Base-by-base conservation (phyloP, 768 basidiomycete genomes). In the Rhizopogon sp. region DNA sequence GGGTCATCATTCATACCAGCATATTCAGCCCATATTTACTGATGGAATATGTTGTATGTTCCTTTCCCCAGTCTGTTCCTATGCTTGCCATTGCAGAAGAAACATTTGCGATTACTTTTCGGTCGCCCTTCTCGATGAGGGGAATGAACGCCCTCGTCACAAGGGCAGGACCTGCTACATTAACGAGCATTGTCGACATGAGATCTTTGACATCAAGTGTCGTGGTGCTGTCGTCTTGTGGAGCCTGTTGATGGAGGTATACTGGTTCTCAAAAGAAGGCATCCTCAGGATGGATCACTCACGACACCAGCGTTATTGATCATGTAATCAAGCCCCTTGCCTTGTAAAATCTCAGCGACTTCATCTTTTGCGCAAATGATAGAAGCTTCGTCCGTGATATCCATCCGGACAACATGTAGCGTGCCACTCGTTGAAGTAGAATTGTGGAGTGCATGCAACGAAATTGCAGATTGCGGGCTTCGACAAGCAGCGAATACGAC, bases 21-120 rank as follows among this genome's bases (percentile, higher is more conserved):
- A 75, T 76, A 52, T 74, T 74, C 46, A 75, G 56, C 13, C 70
- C 73, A 10, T 67, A 64, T 63, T 76, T 75, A 43, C 64, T 70
- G 56, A 74, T 68, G 17, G 64, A 67, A 57, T 76, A 76, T 25
- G 66, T 65, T 17, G 71, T 56, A 52, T 59, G 58, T 44, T 62
- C 61, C 1, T 52, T 57, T 0, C 72, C 72, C 29, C 45, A 56
- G 45, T 68, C 65, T 22, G 63, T 54, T 2, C 63, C 70, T 43
- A 75, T 67, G 58, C 73, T 74, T 25, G 61, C 67, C 5, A 75
- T 54, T 5, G 66, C 65, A 52, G 63, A 64, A 8, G 69, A 64
- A 29, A 73, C 60, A 57, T 75, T 74, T 52, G 67, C 62, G 54
- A 75, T 66, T 11, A 70, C 65, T 55, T 70, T 70, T n/a, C 65